Conservation (phyloP, 1,284 basidiomycete species). For the Marasmius fiardii region DNA sequence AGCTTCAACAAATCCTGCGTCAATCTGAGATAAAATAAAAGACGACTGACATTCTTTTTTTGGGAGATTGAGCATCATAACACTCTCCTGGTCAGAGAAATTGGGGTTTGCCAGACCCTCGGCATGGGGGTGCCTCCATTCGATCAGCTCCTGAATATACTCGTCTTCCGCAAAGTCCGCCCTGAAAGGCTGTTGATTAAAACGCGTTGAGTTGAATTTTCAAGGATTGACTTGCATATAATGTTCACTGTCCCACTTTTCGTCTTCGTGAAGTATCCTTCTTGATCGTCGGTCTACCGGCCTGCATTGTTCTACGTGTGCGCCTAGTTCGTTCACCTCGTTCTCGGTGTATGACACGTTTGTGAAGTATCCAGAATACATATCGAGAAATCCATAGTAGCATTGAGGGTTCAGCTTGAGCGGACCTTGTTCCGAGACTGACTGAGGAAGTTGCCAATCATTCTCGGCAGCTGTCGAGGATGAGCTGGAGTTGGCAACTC, state of each 20-base stretch:
- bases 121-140: constrained; percentile 56
- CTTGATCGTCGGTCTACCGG: constrained; percentile 40
- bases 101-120: constrained; percentile 31
- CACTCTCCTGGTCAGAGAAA: constrained; percentile 71
- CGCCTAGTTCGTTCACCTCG: constrained; percentile 73
- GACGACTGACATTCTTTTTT: constrained; percentile 68
- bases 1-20: constrained; percentile 6
- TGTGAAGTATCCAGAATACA: constrained; percentile 68
- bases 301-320: constrained; percentile 53
- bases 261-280: constrained; percentile 58
- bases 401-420: constrained; percentile 40
- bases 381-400: constrained; percentile 71
- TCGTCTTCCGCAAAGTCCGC: constrained; percentile 76
- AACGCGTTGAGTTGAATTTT: not conserved
- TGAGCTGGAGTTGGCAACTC: constrained; percentile 3
- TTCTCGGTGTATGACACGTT: constrained; percentile 72
- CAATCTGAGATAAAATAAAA: constrained; percentile 1
- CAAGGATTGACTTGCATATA: constrained; percentile 57
- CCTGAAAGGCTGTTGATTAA: constrained; percentile 34
- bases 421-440: constrained; percentile 39
- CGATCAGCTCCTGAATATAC: constrained; percentile 64
- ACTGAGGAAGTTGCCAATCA: constrained; percentile 74
- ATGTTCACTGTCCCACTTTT: constrained; percentile 78
- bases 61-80: constrained; percentile 64
- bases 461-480: constrained; percentile 57